Base-by-base conservation (phyloP, 2,329 filamentous ascomycete species). In the Thielaviopsis euricoi region DNA sequence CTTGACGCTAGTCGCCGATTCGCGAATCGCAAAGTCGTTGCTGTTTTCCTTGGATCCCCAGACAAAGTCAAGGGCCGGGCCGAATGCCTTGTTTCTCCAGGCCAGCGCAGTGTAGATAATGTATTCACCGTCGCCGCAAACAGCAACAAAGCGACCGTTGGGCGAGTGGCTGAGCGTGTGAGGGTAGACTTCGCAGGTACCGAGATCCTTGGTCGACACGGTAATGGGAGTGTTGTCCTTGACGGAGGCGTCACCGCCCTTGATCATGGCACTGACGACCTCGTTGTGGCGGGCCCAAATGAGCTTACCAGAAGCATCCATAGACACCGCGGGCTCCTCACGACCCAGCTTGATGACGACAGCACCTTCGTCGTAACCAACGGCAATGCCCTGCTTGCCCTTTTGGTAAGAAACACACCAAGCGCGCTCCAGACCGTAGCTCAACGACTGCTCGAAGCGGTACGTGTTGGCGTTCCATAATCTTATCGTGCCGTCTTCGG, bases 381-480 rank as follows among this genome's bases (percentile, higher is more conserved):
- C 87, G 6, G 91, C 93, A 63, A 98, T 82, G 17, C 90, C 89
- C 70, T 97, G 93, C 75, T 88, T 89, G 63, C 90, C 90, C 69
- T 89, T 86, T 70, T 98, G 93, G 68, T 94, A 96, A 25, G 89
- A 85, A 52, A 97, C 89, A 79, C 93, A 97, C 93, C 93, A 98
- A 58, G 91, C 93, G 66, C 93, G 82, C 71, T 98, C 93, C 53
- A 98, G 74, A 29, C 90, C 93, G 70, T 98, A 98, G 74, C 89
- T 96, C 62, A 98, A 76, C 0, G 90, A 95, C 69, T 97, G 93
- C 71, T 97, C 93, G 61, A 97, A 80, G 63, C 93, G 81, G 72
- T 97, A 97, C 56, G 93, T 98, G 68, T 95, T 96, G 63, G 91
- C 90, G 69, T 98, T 90, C 93, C 93, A 98, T 70, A 98, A 90